Evolutionary conservation across 768 basidiomycete species (phyloP), one percentile per base, ranked within the genome.

Genomic region (Hygrophoropsis aurantiaca): DNA sequence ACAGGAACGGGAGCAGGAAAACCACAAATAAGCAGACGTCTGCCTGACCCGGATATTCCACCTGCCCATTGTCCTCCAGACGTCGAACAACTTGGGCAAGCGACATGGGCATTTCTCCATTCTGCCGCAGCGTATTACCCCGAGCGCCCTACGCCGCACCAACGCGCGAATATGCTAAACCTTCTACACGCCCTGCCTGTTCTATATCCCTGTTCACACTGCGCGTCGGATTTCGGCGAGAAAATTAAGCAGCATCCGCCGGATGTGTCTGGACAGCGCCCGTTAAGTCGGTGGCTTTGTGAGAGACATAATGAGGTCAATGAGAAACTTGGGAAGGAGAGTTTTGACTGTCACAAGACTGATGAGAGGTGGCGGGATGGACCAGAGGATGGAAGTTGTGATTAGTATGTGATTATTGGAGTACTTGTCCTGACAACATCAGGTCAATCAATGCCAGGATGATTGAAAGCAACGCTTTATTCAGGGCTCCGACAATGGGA

Each of bases 91-190:
- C 84, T 98, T 40, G 95, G 95, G 2, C 82, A 84, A 40, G 87
- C 94, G 37, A 95, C 95, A 2, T 97, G 95, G 95, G 87, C 93
- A 13, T 98, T 98, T 78, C 75, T 98, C 25, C 95, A 97, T 60
- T 85, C 93, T 8, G 87, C 95, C 5, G 94, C 94, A 0, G 92
- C 95, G 18, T 97, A 97, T 68, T 98, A 94, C 69, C 94, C 95
- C 21, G 81, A 85, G n/a, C 68, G 71, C 13, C 91, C 95, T 1
- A 81, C 85, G 0, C 74, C 82, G 1, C 70, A 72, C 5, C 91
- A 95, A 57, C 85, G 88, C 47, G 77, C 81, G 23, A 84, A 89
- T 54, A 97, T 97, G 94, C 72, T 90, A 26, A 74, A 78, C 57
- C 75, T 98, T 20, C 68, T 98, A 11, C 78, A 78, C 40, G 78